Evolutionary conservation across 164 flowering plant genomes (phyloP), one percentile per base, ranked within the genome.

Genomic region (Vitis rotundifolia): DNA sequence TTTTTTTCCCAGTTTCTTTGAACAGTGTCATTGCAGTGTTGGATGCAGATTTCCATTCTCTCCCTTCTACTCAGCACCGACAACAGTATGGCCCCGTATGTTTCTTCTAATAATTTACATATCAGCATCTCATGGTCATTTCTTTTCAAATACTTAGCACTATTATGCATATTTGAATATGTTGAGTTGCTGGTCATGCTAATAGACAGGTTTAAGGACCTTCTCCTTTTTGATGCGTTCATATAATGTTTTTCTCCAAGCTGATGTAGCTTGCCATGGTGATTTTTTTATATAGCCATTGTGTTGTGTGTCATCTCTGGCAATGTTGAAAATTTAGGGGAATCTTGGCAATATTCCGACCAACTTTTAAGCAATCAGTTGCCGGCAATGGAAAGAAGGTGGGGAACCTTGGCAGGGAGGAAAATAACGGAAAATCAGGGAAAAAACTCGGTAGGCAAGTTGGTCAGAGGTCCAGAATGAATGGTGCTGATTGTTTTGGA

Each of bases 31-130:
- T 96, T 80, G 97, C 99, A 1, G 97, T 96, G 47, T 70, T 96
- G 85, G 99, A 96, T 86, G 97, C 97, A 26, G 99, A 96, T 84
- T 96, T 96, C 80, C 99, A 93, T 81, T 91, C 97, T 68, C 94
- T 96, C 67, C 95, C 98, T 73, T 83, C 99, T 47, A 81, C 82
- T 50, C 92, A 88, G 76, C 98, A 93, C 78, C 81, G 98, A 66
- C 97, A 89, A 77, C 97, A 89, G 72, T 85, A 92, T 84, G 97
- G 99, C 68, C 97, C 98, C 57, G 99, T 96, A 91, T 80, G 95
- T 89, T 72, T 57, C 58, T 65, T 49, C 54, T 44, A 11, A 50
- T 57, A 65, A 10, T 66, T 22, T 11, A 48, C 18, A 28, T n/a
- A 31, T 64, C 11, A n/a, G 11, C 28, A 1, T 62, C 9, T 58